phyloP scores from a whole-genome alignment of 139 green algal species.

The Volvox africanus region DNA sequence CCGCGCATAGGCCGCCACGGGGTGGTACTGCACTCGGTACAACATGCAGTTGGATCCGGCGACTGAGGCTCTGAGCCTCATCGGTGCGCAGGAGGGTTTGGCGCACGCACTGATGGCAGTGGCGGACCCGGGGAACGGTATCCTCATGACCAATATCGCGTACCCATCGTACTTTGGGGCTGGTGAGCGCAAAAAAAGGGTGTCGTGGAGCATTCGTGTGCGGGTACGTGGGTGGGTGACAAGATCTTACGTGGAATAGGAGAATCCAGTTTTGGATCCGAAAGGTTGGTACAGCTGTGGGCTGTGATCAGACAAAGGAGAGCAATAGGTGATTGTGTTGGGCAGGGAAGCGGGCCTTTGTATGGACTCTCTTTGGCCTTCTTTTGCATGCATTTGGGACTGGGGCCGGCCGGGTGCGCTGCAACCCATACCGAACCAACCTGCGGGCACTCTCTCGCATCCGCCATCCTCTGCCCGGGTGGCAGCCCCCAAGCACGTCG shows the following conservation, averaged over 20 bases:
- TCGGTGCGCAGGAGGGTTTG: slow-evolving; percentile 59
- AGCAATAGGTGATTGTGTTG: not conserved
- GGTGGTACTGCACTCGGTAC: slow-evolving; percentile 52
- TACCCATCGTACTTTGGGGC: slow-evolving; percentile 67
- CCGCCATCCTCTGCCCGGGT: no score
- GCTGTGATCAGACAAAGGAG: not conserved
- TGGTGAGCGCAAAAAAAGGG: slow-evolving; percentile 2
- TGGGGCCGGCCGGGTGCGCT: no score
- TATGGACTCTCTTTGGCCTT: no score
- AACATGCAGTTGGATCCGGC: slow-evolving; percentile 44
- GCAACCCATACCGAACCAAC: no score
- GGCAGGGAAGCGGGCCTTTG: not conserved
- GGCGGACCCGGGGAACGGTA: slow-evolving; percentile 56
- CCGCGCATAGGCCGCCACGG: not conserved
- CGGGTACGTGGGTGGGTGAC: not conserved
- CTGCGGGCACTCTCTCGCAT: no score
- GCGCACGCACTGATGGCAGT: slow-evolving; percentile 66
- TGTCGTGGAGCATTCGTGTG: no score
- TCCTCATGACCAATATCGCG: slow-evolving; percentile 60
- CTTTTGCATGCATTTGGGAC: no score
- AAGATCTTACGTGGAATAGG: not conserved
- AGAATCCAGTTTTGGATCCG: not conserved
- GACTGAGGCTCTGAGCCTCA: slow-evolving; percentile 60
- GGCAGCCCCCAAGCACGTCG: no score
- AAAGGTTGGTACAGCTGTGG: not conserved